phyloP scores from a whole-genome alignment of 352 stramenopile genomes.

The Pythium coloratum region DNA sequence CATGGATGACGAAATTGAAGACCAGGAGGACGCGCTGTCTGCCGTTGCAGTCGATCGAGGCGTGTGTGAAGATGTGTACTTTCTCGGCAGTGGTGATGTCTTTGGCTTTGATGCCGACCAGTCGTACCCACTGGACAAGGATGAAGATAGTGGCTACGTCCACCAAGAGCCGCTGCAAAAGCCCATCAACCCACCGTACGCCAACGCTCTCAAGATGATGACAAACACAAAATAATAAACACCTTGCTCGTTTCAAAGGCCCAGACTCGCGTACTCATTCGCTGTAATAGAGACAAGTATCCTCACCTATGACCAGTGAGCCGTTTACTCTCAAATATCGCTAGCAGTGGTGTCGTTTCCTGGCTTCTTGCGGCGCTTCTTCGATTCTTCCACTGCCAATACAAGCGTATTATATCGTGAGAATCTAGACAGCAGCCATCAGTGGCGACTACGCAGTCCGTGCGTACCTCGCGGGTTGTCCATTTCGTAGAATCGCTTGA shows the following conservation, averaged over 20 bases:
- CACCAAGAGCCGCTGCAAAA: slow-evolving; percentile 81
- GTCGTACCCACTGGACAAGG: slow-evolving; percentile 74
- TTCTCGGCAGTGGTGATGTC: slow-evolving; percentile 72
- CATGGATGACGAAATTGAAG: slow-evolving; percentile 41
- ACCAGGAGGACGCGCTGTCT: slow-evolving; percentile 23
- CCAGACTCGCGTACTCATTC: too few species aligned
- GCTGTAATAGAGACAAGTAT: too few species aligned
- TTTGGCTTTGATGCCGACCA: slow-evolving; percentile 83
- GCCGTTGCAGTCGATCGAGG: slow-evolving; percentile 40
- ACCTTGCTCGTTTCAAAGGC: too few species aligned
- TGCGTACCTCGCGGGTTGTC: slow-evolving; percentile 82
- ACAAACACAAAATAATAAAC: slow-evolving; percentile 11
- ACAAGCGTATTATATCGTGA: background rate
- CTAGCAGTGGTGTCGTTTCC: background rate
- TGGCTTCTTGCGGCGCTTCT: slow-evolving; percentile 73
- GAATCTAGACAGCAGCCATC: background rate
- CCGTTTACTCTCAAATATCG: background rate
- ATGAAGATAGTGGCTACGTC: slow-evolving; percentile 37
- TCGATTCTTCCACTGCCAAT: slow-evolving; percentile 64
- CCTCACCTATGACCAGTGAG: background rate
- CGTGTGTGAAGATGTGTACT: slow-evolving; percentile 61
- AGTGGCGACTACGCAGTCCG: background rate
- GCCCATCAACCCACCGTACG: slow-evolving; percentile 87
- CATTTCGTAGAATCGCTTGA: slow-evolving; percentile 89
- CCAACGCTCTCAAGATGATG: slow-evolving; percentile 65